These are phyloP conservation scores for Chloranthus sessilifolius DNA, from an alignment of 164 flowering plant species.

Conservation along the genomic window DNA sequence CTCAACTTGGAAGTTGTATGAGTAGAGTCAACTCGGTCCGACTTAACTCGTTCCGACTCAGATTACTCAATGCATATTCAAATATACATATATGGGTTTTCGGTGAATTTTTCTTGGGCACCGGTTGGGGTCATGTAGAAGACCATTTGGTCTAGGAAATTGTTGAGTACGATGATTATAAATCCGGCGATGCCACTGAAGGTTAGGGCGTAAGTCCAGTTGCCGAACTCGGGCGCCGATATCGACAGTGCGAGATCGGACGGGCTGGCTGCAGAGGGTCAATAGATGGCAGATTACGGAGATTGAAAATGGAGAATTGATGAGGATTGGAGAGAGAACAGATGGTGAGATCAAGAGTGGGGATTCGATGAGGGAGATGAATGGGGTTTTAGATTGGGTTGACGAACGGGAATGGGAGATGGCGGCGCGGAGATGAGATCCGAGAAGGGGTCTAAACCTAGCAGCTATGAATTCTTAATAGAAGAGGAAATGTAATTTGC, in stretches of 20 bases:
- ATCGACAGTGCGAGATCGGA: constrained; percentile 37
- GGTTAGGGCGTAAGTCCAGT: constrained; percentile 75
- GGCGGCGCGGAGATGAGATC: constrained; percentile 10
- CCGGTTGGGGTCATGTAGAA: constrained; percentile 87
- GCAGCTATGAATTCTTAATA: constrained; percentile 11
- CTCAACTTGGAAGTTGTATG: no score
- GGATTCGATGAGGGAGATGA: constrained; percentile 4
- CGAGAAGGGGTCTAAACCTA: constrained; percentile 1
- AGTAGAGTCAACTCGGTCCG: no score
- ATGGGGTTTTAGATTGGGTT: neutral
- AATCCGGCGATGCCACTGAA: constrained; percentile 77
- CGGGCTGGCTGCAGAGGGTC: constrained; percentile 37
- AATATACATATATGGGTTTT: no score
- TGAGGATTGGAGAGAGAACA: neutral
- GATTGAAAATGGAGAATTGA: constrained; percentile 5
- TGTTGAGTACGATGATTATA: constrained; percentile 57
- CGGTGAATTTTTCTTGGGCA: constrained; percentile 47
- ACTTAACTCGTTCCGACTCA: no score
- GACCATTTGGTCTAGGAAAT: constrained; percentile 74
- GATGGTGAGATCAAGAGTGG: neutral
- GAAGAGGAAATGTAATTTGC: no score
- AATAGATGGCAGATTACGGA: constrained; percentile 40
- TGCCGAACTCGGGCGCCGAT: constrained; percentile 83
- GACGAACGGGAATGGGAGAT: constrained; percentile 1
- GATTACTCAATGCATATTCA: no score